Base-by-base conservation (phyloP, 2,329 filamentous ascomycete species). In the Trichoderma polysporum region DNA sequence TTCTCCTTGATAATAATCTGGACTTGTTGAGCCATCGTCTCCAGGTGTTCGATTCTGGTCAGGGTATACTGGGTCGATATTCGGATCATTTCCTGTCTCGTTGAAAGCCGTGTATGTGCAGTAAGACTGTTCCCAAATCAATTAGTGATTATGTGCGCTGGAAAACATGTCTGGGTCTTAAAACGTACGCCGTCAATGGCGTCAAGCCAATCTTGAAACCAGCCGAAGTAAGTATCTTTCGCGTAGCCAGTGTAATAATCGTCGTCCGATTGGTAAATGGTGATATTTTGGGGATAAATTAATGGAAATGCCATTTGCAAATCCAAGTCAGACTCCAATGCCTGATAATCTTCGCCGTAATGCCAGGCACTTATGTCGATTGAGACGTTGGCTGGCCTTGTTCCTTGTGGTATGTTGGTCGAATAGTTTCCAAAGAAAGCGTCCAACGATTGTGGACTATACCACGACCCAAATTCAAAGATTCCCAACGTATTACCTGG, bases 231-330 rank as follows among this genome's bases (percentile, higher is more conserved):
- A 15, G 13, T 6, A 15, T 27, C 35, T 17, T 15, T 13, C 17
- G 31, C 54, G 25, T 19, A 37, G 8, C 33, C 33, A 41, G 31
- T 58, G 12, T 58, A 58, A 2, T 39, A 58, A 5, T 74, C 76
- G 62, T 85, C 83, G 37, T 58, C 54, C 0, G 68, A 41, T 71
- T 84, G 81, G 73, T 82, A 85, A 19, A 86, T 73, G 29, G 81
- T 81, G 27, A 83, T 79, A 13, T 79, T 76, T 70, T 87, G 84
- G 1, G 84, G 85, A 66, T 81, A 82, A 45, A 85, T 79, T 33
- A 87, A 75, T 17, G 83, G 74, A 74, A 84, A 86, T 61, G 83
- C 70, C 69, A 86, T 84, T 68, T 86, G 76, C 2, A 88, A 77
- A 70, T 88, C 86, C 10, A 88, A 79, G 41, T 83, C 75, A 1